Percentiles rank a stretch among this genome's conserved stretches.
Conservation (phyloP, 352 stramenopile species). For the Phytophthora ramorum region DNA sequence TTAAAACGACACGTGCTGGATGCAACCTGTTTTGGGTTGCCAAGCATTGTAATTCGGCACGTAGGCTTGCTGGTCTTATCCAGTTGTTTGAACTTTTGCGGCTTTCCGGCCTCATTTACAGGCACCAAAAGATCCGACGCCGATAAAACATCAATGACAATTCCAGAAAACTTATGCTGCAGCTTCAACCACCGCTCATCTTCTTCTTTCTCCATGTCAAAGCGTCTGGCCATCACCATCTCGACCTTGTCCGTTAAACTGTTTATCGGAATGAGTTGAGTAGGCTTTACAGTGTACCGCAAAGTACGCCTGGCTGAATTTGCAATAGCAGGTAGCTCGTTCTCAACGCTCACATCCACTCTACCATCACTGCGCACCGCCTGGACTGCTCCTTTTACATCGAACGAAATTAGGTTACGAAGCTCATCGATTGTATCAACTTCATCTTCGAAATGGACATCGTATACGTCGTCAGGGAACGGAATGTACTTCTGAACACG, state of each 20-base stretch:
- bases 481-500: slow-evolving; percentile 59
- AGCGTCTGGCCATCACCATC: slow-evolving; percentile 44
- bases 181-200: slow-evolving; percentile 34
- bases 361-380: slow-evolving; percentile 56
- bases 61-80: slow-evolving; percentile 32
- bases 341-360: slow-evolving; percentile 56
- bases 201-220: slow-evolving; percentile 33
- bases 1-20: slow-evolving; percentile 12
- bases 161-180: slow-evolving; percentile 46
- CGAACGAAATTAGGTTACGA: slow-evolving; percentile 64
- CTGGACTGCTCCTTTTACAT: slow-evolving; percentile 62
- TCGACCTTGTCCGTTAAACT: slow-evolving; percentile 44
- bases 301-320: slow-evolving; percentile 6
- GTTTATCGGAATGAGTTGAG: slow-evolving; percentile 55
- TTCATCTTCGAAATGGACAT: slow-evolving; percentile 61
- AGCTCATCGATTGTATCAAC: slow-evolving; percentile 70
- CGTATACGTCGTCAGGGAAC: slow-evolving; percentile 56
- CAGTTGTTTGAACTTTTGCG: slow-evolving; percentile 5
- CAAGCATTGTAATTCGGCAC: slow-evolving; percentile 60
- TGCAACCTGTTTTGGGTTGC: slow-evolving; percentile 30
- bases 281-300: slow-evolving; percentile 13
- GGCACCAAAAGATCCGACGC: slow-evolving; percentile 44
- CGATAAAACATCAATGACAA: slow-evolving; percentile 59
- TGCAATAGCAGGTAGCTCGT: background rate
- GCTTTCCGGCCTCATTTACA: slow-evolving; percentile 5